These are phyloP conservation scores for Vairimorpha ceranae DNA, from an alignment of 371 early-diverging fungal species.

Conservation along the genomic window DNA sequence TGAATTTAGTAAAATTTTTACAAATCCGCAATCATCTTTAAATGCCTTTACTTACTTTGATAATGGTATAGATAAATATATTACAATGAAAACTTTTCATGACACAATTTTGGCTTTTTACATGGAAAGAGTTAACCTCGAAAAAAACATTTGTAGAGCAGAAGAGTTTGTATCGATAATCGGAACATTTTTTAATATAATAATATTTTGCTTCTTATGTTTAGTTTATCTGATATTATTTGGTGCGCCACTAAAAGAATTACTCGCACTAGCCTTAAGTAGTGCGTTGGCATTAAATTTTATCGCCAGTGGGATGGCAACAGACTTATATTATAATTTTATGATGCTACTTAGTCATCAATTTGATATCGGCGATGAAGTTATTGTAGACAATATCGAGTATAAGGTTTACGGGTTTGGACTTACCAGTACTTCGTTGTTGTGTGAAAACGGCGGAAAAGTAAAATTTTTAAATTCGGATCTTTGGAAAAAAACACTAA, in stretches of 20 bases:
- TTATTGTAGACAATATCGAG: conserved; percentile 55
- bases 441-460: conserved; percentile 60
- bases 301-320: conserved; percentile 51
- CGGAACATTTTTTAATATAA: conserved; percentile 33
- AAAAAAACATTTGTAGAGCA: conserved; percentile 47
- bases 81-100: conserved; percentile 61
- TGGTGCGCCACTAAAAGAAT: conserved; percentile 54
- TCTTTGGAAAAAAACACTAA: conserved; percentile 56
- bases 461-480: conserved; percentile 61
- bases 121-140: conserved; percentile 58
- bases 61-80: conserved; percentile 29
- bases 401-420: conserved; percentile 57
- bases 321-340: conserved; percentile 54
- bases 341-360: conserved; percentile 62
- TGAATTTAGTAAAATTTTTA: conserved; percentile 59
- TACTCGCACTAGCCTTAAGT: conserved; percentile 57
- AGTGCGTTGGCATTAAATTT: conserved; percentile 61
- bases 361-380: conserved; percentile 64
- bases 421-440: conserved; percentile 56
- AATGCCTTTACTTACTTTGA: conserved; percentile 62
- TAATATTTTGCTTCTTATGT: conserved; percentile 41
- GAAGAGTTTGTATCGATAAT: conserved; percentile 55
- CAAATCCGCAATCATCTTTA: conserved; percentile 53
- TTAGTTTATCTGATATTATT: conserved; percentile 59
- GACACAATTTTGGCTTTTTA: conserved; percentile 59